Evolutionary conservation across 2,329 filamentous ascomycete genomes (phyloP), one percentile per base, ranked within the genome.

Genomic region (Talaromyces albobiverticillius): DNA sequence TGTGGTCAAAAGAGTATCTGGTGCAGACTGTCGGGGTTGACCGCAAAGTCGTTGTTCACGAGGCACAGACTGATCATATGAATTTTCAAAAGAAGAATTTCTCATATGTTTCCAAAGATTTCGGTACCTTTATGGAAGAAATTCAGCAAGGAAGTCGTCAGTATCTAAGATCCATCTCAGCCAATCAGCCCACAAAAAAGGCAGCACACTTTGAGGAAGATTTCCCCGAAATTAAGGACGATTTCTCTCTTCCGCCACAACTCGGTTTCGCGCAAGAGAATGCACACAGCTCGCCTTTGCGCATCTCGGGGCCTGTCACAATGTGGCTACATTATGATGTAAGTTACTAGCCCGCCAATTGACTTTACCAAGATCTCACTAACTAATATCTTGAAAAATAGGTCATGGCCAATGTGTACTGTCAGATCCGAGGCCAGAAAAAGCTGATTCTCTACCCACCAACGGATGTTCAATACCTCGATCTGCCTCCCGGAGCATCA

Each of bases 241-340:
- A 95, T 67, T 95, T 95, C 67, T 63, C 68, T 13, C 70, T 95
- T 1, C 89, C 90, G 1, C 61, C 75, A 1, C 76, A 84, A 57
- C 74, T 95, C 9, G 69, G 69, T 0, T 73, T 80, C 31, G 83
- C 89, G 3, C 66, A 65, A 4, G 74, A 85, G n/a, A 83, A 84
- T 57, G 70, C 82, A 3, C 90, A 95, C 66, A 93, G 87, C 67
- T 92, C 89, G 2, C 86, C 91, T 0, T 72, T 95, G 22, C 82
- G 90, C 18, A 85, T 95, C 56, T 93, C 88, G 3, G 89, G 89
- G 1, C 83, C 83, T 1, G 88, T 93, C 10, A 87, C 85, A 38
- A 89, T 96, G 82, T 96, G 92, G 91, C 77, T 95, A 29, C 90
- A 95, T 70, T 95, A 94, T 74, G 89, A 95, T 71, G 85, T 87